Percentiles rank a stretch among this genome's conserved stretches.
Conservation (phyloP, 495 filamentous ascomycete genomes). For the Talaromyces stipitatus region DNA sequence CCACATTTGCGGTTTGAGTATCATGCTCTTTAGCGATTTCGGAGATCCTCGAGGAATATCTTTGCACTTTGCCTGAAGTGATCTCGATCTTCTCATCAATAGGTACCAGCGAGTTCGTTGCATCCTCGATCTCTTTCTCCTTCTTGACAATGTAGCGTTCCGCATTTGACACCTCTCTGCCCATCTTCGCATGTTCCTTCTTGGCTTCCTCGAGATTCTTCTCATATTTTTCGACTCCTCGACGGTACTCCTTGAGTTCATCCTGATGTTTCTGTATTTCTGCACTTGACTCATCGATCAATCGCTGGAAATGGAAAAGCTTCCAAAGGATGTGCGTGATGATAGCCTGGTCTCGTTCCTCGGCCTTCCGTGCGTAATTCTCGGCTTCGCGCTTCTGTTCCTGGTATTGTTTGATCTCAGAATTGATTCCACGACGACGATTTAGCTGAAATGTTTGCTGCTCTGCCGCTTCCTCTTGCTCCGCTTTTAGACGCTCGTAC, state of each 20-base stretch:
- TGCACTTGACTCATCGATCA: conserved; percentile 84
- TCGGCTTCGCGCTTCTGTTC: conserved; percentile 97
- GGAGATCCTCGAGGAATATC: conserved; percentile 55
- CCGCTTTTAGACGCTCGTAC: conserved; percentile 80
- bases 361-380: conserved; percentile 76
- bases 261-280: conserved; percentile 93
- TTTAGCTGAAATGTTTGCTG: conserved; percentile 81
- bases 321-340: conserved; percentile 97
- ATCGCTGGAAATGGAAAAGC: conserved; percentile 86
- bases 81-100: conserved; percentile 90
- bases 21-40: conserved; percentile 71
- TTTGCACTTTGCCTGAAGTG: conserved; percentile 60
- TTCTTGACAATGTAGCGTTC: conserved; percentile 77
- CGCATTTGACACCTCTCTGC: conserved; percentile 69
- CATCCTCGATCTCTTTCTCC: conserved; percentile 82
- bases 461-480: conserved; percentile 79
- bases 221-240: conserved; percentile 80
- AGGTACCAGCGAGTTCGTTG: conserved; percentile 77
- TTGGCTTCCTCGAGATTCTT: conserved; percentile 78
- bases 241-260: conserved; percentile 87
- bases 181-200: conserved; percentile 70
- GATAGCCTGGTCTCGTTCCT: conserved; percentile 85
- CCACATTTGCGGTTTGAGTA: conserved; percentile 52
- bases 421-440: conserved; percentile 88
- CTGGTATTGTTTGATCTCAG: conserved; percentile 94